Evolutionary conservation across 2,329 filamentous ascomycete genomes (phyloP), one percentile per base, ranked within the genome.

Genomic region (Xylariaceae sp.): DNA sequence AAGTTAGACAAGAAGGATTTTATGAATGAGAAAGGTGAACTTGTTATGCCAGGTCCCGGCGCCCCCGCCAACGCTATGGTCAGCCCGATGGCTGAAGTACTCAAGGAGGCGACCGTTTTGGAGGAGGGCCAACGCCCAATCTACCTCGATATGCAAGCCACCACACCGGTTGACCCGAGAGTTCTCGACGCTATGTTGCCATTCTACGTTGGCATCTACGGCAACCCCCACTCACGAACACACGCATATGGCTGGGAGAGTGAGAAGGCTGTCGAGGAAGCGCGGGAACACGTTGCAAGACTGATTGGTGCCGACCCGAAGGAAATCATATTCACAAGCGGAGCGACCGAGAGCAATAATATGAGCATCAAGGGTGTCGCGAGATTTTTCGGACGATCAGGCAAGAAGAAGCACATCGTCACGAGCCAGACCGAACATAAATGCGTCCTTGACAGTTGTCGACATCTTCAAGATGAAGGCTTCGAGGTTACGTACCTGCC

Each of bases 361-460:
- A 99, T 99, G 95, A 96, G 92, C 75, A 91, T 99, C 79, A 99
- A 99, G 79, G 95, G 95, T 62, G 93, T 99, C 7, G 93, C 95
- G 19, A 85, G 93, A 61, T 99, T 99, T 78, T 97, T 97, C 73
- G 92, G 91, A 64, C 86, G 91, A 55, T 87, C 86, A 2, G 93
- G 92, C 67, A 97, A 97, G 85, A 98, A 98, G 86, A 96, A 90
- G 78, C 95, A 99, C 75, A 93, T 99, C 70, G 92, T 99, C 74
- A 99, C 95, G 20, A 91, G 87, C 40, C 95, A 98, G 78, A 99
- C 95, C 0, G 95, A 99, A 77, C 95, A 99, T 82, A 99, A 99
- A 79, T 99, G 95, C 75, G 95, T 99, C 16, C 82, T 99, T 50
- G 95, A 99, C 77, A 97, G 93, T 77, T 98, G 93, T 75, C 84